Conservation (phyloP, 306 rosid genomes). For the Gillenia trifoliata region DNA sequence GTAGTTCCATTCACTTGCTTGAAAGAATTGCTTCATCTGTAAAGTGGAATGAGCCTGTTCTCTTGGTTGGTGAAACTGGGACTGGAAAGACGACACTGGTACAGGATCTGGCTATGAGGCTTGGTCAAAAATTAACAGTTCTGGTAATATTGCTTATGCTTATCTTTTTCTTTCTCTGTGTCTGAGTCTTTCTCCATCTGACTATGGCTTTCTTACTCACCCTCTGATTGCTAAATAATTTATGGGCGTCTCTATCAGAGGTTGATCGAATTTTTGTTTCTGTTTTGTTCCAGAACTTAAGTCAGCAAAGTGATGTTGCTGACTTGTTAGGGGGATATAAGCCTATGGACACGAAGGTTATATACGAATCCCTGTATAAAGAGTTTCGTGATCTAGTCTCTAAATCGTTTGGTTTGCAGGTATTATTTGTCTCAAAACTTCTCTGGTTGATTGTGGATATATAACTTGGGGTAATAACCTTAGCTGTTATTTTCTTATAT, state of each 20-base stretch:
- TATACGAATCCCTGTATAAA: constrained; percentile 45
- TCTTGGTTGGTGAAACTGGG: constrained; percentile 98
- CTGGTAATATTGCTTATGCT: constrained; percentile 49
- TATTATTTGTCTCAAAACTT: constrained; percentile 7
- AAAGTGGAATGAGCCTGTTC: constrained; percentile 83
- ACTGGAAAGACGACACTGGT: constrained; percentile 96
- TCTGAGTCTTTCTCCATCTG: no score
- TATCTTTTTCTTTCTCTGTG: constrained; percentile 12
- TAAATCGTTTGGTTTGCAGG: constrained; percentile 49
- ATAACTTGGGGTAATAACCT: constrained; percentile 9
- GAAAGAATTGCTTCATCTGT: constrained; percentile 85
- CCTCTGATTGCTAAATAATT: neutral
- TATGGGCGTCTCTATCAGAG: neutral
- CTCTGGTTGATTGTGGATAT: constrained; percentile 9
- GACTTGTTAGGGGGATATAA: constrained; percentile 89
- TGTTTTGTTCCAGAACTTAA: constrained; percentile 63
- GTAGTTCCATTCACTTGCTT: constrained; percentile 65
- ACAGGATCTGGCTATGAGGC: constrained; percentile 82
- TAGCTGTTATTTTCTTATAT: constrained; percentile 13
- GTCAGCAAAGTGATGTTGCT: constrained; percentile 93
- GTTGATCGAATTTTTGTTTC: neutral
- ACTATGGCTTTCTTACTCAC: no score
- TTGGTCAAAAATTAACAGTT: constrained; percentile 82
- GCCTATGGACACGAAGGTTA: constrained; percentile 60
- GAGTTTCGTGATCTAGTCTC: constrained; percentile 62